These are phyloP conservation scores for Colletotrichum sp. DNA, from an alignment of 2,329 filamentous ascomycete genomes.

Conservation along the genomic window DNA sequence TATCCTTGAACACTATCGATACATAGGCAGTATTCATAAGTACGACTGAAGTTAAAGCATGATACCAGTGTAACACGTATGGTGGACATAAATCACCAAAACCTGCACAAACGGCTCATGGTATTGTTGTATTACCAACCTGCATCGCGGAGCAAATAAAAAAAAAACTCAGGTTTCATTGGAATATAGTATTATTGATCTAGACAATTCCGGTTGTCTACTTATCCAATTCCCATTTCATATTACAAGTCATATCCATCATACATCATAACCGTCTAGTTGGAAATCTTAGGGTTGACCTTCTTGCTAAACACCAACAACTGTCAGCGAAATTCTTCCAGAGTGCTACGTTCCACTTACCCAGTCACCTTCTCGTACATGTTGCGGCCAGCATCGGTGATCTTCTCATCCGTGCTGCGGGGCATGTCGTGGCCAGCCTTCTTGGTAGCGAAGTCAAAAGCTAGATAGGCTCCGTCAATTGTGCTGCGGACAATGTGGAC, in stretches of 20 bases:
- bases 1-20: too few species aligned
- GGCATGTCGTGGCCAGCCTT: slow-evolving; percentile 40
- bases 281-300: slow-evolving; percentile 37
- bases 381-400: slow-evolving; percentile 38
- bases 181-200: too few species aligned
- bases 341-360: slow-evolving; percentile 25
- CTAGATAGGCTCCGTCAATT: slow-evolving; percentile 20
- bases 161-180: too few species aligned
- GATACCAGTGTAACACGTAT: too few species aligned
- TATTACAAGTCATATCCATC: not conserved
- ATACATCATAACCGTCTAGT: slow-evolving; percentile 23
- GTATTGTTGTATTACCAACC: too few species aligned
- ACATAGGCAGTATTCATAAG: too few species aligned
- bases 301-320: slow-evolving; percentile 23
- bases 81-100: too few species aligned
- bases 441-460: slow-evolving; percentile 31
- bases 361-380: slow-evolving; percentile 41
- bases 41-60: too few species aligned
- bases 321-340: not conserved
- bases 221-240: accelerated
- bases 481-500: not conserved
- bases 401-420: slow-evolving; percentile 41
- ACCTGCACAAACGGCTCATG: too few species aligned
- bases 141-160: too few species aligned
- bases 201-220: not conserved